A percentile compares a stretch with the other conserved stretches of the same genome.
These are phyloP conservation scores for Fagus crenata DNA, from an alignment of 306 rosid genomes.

Conservation along the genomic window DNA sequence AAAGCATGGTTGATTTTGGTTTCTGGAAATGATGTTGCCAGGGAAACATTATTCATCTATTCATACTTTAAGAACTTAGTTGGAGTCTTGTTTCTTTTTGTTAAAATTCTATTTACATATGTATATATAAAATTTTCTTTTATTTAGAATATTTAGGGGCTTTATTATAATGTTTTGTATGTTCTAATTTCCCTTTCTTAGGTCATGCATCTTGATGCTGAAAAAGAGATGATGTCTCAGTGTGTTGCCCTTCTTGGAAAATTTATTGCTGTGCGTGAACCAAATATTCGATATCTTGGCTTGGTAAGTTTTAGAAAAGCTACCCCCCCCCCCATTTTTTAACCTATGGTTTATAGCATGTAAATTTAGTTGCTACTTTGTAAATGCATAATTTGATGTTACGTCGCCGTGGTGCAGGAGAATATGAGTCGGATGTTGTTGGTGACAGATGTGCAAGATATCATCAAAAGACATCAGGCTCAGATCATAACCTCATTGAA, in stretches of 20 bases:
- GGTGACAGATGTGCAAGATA: slow-evolving; percentile 99
- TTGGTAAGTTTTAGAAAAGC: slow-evolving; percentile 59
- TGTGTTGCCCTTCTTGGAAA: slow-evolving; percentile 99
- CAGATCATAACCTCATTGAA: slow-evolving; percentile 96
- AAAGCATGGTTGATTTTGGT: not conserved
- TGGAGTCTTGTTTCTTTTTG: too few relatives aligned
- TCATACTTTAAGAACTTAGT: not conserved
- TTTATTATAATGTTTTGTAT: slow-evolving; percentile 21
- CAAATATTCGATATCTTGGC: slow-evolving; percentile 97
- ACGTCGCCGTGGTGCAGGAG: slow-evolving; percentile 65
- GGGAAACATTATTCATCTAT: not conserved
- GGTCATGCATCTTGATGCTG: slow-evolving; percentile 99
- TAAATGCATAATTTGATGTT: slow-evolving; percentile 27
- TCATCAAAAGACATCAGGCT: slow-evolving; percentile 96
- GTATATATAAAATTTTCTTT: not conserved
- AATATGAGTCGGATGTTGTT: slow-evolving; percentile 97
- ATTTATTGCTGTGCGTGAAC: slow-evolving; percentile 98
- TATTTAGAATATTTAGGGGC: slow-evolving; percentile 1
- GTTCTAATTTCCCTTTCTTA: too few relatives aligned
- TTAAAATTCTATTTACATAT: too few relatives aligned
- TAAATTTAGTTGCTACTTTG: slow-evolving; percentile 22
- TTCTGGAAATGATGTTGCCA: not conserved
- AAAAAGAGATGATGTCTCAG: slow-evolving; percentile 99
- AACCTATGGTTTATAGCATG: not conserved
- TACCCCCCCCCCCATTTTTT: not conserved